Evolutionary conservation across 2,329 filamentous ascomycete genomes (phyloP).

Genomic region (Mycosphaerella arachidis): DNA sequence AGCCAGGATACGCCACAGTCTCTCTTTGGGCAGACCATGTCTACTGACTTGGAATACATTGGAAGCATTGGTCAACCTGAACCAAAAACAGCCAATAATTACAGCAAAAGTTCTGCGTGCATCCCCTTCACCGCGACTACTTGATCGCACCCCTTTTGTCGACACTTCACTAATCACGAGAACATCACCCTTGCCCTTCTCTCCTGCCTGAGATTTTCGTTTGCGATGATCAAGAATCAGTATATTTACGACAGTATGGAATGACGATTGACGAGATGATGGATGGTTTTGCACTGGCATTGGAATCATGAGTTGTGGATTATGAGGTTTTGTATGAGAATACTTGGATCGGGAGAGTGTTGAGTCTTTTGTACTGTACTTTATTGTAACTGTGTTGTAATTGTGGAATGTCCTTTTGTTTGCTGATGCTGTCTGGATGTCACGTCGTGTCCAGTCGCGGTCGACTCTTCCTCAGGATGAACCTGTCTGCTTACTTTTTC

Average conservation of each 20-base stretch:
- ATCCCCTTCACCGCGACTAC: background rate
- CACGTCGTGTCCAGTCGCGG: too few relatives aligned
- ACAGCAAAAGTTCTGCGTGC: background rate
- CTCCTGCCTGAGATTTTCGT: background rate
- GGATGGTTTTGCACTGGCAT: background rate
- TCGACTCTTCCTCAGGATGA: too few relatives aligned
- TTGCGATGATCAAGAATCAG: background rate
- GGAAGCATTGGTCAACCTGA: background rate
- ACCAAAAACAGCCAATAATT: background rate
- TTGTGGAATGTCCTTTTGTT: background rate
- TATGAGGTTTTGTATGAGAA: background rate
- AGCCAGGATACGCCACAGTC: constrained; percentile 6
- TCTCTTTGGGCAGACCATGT: constrained; percentile 3
- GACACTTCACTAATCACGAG: background rate
- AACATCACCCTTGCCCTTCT: background rate
- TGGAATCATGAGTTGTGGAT: background rate
- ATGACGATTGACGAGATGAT: background rate
- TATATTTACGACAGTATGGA: background rate
- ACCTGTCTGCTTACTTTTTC: too few relatives aligned
- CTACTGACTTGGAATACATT: background rate
- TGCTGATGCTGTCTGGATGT: background rate
- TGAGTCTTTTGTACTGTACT: background rate
- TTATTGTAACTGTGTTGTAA: background rate
- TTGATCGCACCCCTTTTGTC: background rate
- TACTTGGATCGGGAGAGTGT: background rate